Conservation (phyloP, 805 yeast species). For the Phaffomyces antillensis region DNA sequence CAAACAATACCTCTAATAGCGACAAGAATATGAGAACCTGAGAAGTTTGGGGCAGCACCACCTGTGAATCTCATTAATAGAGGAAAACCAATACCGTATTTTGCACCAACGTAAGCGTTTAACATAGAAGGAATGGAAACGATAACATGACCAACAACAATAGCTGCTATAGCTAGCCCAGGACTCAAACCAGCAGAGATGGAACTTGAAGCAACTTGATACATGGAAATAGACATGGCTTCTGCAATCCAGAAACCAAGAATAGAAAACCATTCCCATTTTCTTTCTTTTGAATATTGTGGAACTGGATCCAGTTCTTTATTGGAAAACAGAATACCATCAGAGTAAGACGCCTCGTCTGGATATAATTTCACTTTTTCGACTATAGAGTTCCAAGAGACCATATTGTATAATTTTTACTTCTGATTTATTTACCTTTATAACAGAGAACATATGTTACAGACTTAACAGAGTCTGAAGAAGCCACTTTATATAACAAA, state of each 20-base stretch:
- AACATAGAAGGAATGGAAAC: constrained; percentile 21
- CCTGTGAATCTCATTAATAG: constrained; percentile 27
- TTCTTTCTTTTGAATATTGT: constrained; percentile 45
- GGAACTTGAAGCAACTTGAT: constrained; percentile 74
- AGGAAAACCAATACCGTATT: constrained; percentile 30
- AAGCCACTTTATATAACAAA: too few relatives aligned
- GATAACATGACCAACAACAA: constrained; percentile 22
- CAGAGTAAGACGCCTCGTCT: constrained; percentile 16
- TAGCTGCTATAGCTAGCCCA: constrained; percentile 35
- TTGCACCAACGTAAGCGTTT: constrained; percentile 24
- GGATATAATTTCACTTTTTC: constrained; percentile 15
- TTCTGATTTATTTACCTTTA: too few relatives aligned
- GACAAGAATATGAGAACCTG: constrained; percentile 25
- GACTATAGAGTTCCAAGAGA: constrained; percentile 1
- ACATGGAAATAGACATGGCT: constrained; percentile 70
- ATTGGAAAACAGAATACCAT: constrained; percentile 40
- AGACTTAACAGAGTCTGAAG: too few relatives aligned
- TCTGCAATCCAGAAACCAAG: constrained; percentile 63
- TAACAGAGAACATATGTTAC: too few relatives aligned
- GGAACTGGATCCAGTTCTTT: constrained; percentile 66
- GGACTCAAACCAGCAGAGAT: constrained; percentile 55
- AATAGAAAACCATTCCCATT: constrained; percentile 55
- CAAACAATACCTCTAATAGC: constrained; percentile 29
- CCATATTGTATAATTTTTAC: not conserved
- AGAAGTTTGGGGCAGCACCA: constrained; percentile 29